Conservation (phyloP, 768 basidiomycete genomes). For the Fomitopsis pulvina region DNA sequence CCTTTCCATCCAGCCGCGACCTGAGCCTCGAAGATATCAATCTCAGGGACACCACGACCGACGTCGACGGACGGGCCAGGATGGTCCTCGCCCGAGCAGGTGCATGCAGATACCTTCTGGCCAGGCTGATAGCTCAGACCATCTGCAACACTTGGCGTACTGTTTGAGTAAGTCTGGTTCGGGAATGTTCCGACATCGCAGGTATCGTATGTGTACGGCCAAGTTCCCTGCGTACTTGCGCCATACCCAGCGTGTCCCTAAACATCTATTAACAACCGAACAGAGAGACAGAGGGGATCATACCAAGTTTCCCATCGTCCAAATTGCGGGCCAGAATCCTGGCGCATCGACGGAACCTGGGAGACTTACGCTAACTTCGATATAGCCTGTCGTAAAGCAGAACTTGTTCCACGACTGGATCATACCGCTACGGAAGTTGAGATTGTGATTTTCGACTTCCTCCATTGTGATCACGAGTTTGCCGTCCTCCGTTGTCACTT, state of each 20-base stretch:
- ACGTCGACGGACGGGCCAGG: conserved; percentile 68
- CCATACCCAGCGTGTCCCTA: conserved; percentile 80
- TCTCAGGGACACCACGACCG: conserved; percentile 83
- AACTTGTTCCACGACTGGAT: conserved; percentile 89
- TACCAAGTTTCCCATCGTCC: conserved; percentile 72
- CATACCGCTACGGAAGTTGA: conserved; percentile 84
- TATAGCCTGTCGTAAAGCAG: conserved; percentile 89
- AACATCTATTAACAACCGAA: neutral
- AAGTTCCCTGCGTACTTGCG: conserved; percentile 75
- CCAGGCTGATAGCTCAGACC: conserved; percentile 77
- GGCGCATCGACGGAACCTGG: conserved; percentile 55
- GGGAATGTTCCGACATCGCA: conserved; percentile 87
- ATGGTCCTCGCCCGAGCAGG: conserved; percentile 80
- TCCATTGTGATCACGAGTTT: conserved; percentile 77
- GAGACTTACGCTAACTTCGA: conserved; percentile 76
- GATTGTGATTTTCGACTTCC: conserved; percentile 61
- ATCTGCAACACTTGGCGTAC: conserved; percentile 49
- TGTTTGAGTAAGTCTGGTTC: conserved; percentile 63
- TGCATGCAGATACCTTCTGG: conserved; percentile 82
- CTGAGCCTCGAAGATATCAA: conserved; percentile 88
- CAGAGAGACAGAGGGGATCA: conserved; percentile 9
- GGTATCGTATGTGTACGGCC: conserved; percentile 79
- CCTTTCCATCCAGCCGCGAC: conserved; percentile 42
- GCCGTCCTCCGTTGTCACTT: conserved; percentile 70
- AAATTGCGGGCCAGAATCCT: conserved; percentile 87